phyloP scores from a whole-genome alignment of 106 monocot genomes.

The Dendrobium chrysotoxum region DNA sequence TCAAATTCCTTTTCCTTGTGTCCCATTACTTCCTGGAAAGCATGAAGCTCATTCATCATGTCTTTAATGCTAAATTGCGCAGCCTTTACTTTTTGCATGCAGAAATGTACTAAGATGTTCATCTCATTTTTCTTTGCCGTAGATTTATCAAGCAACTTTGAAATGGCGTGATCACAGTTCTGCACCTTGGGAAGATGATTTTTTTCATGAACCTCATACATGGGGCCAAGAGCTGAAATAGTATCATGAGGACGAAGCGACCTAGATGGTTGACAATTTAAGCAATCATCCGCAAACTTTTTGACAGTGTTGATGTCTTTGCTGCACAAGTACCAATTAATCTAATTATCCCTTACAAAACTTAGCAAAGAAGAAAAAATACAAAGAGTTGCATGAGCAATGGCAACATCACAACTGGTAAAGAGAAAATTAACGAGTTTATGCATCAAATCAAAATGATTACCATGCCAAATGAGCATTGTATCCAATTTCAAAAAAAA shows the following conservation, averaged over 20 bases:
- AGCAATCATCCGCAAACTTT: slow-evolving; percentile 85
- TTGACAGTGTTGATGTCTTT: slow-evolving; percentile 90
- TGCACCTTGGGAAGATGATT: slow-evolving; percentile 64
- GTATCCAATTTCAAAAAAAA: neutral
- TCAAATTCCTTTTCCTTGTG: slow-evolving; percentile 75
- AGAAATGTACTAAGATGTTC: slow-evolving; percentile 64
- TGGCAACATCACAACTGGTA: neutral
- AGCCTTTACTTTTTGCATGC: slow-evolving; percentile 79
- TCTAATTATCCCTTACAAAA: neutral
- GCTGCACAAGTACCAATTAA: slow-evolving; percentile 34
- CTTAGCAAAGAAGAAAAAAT: neutral
- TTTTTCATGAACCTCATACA: slow-evolving; percentile 89
- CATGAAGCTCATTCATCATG: slow-evolving; percentile 75
- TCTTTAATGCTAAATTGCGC: slow-evolving; percentile 61
- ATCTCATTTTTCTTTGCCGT: slow-evolving; percentile 67
- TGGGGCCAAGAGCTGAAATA: slow-evolving; percentile 87
- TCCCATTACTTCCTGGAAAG: slow-evolving; percentile 88
- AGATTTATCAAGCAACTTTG: slow-evolving; percentile 58
- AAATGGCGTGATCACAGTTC: slow-evolving; percentile 37
- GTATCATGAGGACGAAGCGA: slow-evolving; percentile 83
- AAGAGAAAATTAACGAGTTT: neutral
- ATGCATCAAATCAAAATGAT: neutral
- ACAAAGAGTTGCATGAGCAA: neutral
- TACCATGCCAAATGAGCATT: neutral
- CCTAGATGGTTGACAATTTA: slow-evolving; percentile 47